phyloP scores from a whole-genome alignment of 257 asterid genomes.

The Apocynum venetum region DNA sequence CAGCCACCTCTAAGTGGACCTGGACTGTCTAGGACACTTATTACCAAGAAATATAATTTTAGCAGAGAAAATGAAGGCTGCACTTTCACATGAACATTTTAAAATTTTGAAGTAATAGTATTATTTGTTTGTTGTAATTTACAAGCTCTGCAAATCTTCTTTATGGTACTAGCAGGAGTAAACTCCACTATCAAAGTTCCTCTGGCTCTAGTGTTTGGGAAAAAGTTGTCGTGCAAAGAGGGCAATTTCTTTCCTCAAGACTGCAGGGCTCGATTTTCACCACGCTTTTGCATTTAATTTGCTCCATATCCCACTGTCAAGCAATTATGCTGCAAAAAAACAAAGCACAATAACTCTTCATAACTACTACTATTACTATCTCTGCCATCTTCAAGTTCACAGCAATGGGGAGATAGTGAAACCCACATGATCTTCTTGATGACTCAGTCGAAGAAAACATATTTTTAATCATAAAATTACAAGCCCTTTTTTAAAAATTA shows the following conservation, averaged over 20 bases:
- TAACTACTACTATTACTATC: background rate
- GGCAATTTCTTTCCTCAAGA: slow-evolving; percentile 13
- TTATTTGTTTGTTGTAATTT: background rate
- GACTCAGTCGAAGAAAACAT: slow-evolving; percentile 16
- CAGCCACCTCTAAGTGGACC: too few relatives aligned
- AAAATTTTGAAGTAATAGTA: too few relatives aligned
- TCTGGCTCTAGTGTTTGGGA: background rate
- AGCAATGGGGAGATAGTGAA: slow-evolving; percentile 16
- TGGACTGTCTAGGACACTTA: too few relatives aligned
- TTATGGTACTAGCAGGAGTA: background rate
- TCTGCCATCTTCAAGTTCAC: slow-evolving; percentile 6
- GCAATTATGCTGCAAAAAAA: slow-evolving; percentile 14
- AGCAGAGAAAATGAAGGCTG: too few relatives aligned
- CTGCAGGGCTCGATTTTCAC: slow-evolving; percentile 41
- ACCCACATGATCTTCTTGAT: slow-evolving; percentile 32
- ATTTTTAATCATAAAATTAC: background rate
- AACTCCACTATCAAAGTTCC: background rate
- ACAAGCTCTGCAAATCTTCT: background rate
- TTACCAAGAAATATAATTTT: too few relatives aligned
- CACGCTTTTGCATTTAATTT: slow-evolving; percentile 39
- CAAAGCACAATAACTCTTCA: slow-evolving; percentile 26
- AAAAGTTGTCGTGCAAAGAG: slow-evolving; percentile 1
- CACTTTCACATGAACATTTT: too few relatives aligned
- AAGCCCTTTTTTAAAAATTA: too few relatives aligned
- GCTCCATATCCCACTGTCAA: slow-evolving; percentile 19